These are phyloP conservation scores for Myxozyma vanderwaltii DNA, from an alignment of 805 yeast genomes.

Conservation along the genomic window DNA sequence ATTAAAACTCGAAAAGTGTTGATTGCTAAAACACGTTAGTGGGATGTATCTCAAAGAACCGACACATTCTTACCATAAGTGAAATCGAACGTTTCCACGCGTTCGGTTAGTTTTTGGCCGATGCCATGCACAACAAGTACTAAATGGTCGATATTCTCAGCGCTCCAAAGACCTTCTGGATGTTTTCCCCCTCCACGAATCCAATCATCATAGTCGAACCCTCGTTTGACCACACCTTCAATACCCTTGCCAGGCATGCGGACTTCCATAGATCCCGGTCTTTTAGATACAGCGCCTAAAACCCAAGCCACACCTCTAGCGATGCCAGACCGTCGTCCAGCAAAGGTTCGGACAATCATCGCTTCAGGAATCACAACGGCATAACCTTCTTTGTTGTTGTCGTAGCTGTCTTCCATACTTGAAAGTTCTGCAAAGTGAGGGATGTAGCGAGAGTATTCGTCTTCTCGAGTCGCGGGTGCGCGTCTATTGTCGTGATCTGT, in stretches of 20 bases:
- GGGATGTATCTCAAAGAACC: background rate
- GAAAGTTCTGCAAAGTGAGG: slow-evolving; percentile 13
- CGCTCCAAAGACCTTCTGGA: slow-evolving; percentile 19
- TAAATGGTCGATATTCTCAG: slow-evolving; percentile 52
- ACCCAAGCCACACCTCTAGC: slow-evolving; percentile 25
- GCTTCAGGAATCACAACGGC: slow-evolving; percentile 28
- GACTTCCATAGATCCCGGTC: slow-evolving; percentile 19
- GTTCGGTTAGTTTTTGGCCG: slow-evolving; percentile 83
- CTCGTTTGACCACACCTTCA: slow-evolving; percentile 36
- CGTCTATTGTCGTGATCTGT: background rate
- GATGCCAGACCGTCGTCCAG: slow-evolving; percentile 22
- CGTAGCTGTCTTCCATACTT: slow-evolving; percentile 13
- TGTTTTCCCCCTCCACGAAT: slow-evolving; percentile 14
- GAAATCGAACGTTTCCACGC: slow-evolving; percentile 80
- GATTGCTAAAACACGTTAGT: slow-evolving; percentile 37
- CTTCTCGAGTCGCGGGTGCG: background rate
- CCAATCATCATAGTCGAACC: slow-evolving; percentile 43
- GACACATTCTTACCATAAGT: slow-evolving; percentile 57
- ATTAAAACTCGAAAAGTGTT: slow-evolving; percentile 45
- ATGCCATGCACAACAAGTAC: slow-evolving; percentile 90
- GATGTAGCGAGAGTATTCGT: slow-evolving; percentile 18
- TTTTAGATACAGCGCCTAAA: slow-evolving; percentile 24
- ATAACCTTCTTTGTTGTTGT: slow-evolving; percentile 17
- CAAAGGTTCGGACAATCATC: slow-evolving; percentile 24
- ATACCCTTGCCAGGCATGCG: slow-evolving; percentile 21